Conservation (phyloP, 805 yeast genomes). For the Kluyveromyces siamensis region DNA sequence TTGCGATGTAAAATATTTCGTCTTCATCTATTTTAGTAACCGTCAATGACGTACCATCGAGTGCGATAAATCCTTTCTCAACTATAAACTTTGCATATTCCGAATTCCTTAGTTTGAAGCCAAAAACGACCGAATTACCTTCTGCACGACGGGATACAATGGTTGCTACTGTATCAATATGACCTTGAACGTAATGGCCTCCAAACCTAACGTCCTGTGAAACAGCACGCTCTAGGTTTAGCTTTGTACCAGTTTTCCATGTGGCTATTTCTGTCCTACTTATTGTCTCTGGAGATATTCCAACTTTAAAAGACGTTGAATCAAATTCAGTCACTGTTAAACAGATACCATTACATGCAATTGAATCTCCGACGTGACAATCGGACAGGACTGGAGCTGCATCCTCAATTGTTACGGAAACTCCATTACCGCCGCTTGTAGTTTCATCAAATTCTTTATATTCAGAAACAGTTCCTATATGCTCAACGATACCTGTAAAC, state of each 20-base stretch:
- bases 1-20: slow-evolving; percentile 68
- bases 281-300: slow-evolving; percentile 87
- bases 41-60: slow-evolving; percentile 92
- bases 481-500: slow-evolving; percentile 94
- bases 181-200: slow-evolving; percentile 98
- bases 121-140: slow-evolving; percentile 67
- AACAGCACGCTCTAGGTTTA: slow-evolving; percentile 90
- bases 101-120: slow-evolving; percentile 60
- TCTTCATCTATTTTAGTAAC: slow-evolving; percentile 67
- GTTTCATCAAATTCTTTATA: slow-evolving; percentile 14
- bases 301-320: slow-evolving; percentile 64
- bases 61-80: slow-evolving; percentile 86
- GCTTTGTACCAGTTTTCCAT: slow-evolving; percentile 48
- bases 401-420: slow-evolving; percentile 55
- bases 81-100: slow-evolving; percentile 65
- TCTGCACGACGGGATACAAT: slow-evolving; percentile 49
- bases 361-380: slow-evolving; percentile 90
- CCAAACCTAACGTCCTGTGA: slow-evolving; percentile 72
- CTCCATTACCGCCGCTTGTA: slow-evolving; percentile 39
- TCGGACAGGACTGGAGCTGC: slow-evolving; percentile 60
- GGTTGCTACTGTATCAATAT: slow-evolving; percentile 80
- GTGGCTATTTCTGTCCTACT: slow-evolving; percentile 68
- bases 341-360: slow-evolving; percentile 82
- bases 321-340: slow-evolving; percentile 82
- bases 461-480: slow-evolving; percentile 47